These are phyloP conservation scores for Globisporangium rhizosaccharum DNA, from an alignment of 352 stramenopile genomes.

Conservation along the genomic window DNA sequence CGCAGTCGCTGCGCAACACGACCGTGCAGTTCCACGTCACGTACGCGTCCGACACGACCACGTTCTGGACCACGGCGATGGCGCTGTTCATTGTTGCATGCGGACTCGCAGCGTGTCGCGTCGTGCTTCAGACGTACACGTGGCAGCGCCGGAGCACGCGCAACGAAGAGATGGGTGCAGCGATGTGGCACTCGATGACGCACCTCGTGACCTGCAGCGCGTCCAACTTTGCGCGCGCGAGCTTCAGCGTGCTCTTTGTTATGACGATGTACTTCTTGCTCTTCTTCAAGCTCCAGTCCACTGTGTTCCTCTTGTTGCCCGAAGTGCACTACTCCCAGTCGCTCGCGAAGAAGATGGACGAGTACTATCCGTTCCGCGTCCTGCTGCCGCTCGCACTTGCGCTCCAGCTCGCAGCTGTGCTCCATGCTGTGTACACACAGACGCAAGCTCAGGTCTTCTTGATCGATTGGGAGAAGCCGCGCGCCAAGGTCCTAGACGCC, in stretches of 20 bases:
- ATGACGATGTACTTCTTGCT: conserved; percentile 88
- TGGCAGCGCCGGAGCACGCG: conserved; percentile 80
- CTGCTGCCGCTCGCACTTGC: conserved; percentile 78
- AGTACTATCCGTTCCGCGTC: conserved; percentile 86
- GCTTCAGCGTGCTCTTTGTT: conserved; percentile 61
- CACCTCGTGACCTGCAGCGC: conserved; percentile 31
- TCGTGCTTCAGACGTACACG: conserved; percentile 79
- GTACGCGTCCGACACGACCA: conserved; percentile 79
- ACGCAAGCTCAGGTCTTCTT: conserved; percentile 86
- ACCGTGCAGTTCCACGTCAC: conserved; percentile 72
- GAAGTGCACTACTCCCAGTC: conserved; percentile 38
- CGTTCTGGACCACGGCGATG: conserved; percentile 75
- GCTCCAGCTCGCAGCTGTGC: conserved; percentile 74
- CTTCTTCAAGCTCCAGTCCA: conserved; percentile 92
- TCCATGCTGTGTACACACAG: conserved; percentile 75
- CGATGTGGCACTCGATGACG: conserved; percentile 41
- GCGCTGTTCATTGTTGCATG: conserved; percentile 67
- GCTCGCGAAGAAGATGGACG: conserved; percentile 46
- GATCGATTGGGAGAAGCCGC: conserved; percentile 92
- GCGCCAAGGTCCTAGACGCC: conserved; percentile 52
- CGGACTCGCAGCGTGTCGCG: conserved; percentile 43
- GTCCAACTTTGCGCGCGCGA: conserved; percentile 35
- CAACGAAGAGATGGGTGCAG: conserved; percentile 54
- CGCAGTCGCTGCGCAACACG: conserved; percentile 18
- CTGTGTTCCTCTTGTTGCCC: conserved; percentile 87